Conservation (phyloP, 2,329 filamentous ascomycete genomes). For the Penicillium decumbens region DNA sequence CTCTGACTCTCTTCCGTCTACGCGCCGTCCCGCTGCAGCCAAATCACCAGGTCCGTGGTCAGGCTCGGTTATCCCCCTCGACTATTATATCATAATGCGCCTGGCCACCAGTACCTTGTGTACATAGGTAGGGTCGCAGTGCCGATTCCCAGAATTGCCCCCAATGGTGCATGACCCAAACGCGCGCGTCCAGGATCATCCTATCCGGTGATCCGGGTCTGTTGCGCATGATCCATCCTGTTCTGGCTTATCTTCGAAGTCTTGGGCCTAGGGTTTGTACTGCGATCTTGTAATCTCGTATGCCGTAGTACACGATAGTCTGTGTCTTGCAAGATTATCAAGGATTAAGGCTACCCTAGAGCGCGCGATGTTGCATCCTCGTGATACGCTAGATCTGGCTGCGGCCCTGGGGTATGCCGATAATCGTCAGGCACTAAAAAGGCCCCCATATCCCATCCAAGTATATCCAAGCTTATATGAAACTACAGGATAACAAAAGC, state of each 20-base stretch:
- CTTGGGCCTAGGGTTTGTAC: not conserved
- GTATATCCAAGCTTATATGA: not conserved
- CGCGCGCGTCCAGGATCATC: constrained; percentile 4
- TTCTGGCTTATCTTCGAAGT: not conserved
- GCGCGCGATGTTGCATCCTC: constrained; percentile 4
- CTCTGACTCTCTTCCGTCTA: not conserved
- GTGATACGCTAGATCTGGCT: constrained; percentile 5
- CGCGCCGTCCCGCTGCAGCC: not conserved
- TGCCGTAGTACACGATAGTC: constrained; percentile 5
- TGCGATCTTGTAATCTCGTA: not conserved
- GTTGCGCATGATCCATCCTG: constrained; percentile 11
- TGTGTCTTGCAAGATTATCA: not conserved
- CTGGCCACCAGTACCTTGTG: not conserved
- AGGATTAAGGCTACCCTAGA: not conserved
- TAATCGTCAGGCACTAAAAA: not conserved
- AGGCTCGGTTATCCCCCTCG: not conserved
- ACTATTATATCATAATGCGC: not conserved
- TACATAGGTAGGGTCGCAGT: constrained; percentile 7
- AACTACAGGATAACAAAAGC: not conserved
- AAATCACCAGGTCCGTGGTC: not conserved
- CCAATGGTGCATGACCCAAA: constrained; percentile 9
- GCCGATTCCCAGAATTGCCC: constrained; percentile 8
- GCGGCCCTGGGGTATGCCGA: not conserved
- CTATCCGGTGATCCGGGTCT: constrained; percentile 4
- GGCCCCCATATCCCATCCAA: not conserved